A percentile compares a stretch with the other conserved stretches of the same genome.
Evolutionary conservation across 306 rosid species (phyloP).

Genomic region (Corylus heterophylla): DNA sequence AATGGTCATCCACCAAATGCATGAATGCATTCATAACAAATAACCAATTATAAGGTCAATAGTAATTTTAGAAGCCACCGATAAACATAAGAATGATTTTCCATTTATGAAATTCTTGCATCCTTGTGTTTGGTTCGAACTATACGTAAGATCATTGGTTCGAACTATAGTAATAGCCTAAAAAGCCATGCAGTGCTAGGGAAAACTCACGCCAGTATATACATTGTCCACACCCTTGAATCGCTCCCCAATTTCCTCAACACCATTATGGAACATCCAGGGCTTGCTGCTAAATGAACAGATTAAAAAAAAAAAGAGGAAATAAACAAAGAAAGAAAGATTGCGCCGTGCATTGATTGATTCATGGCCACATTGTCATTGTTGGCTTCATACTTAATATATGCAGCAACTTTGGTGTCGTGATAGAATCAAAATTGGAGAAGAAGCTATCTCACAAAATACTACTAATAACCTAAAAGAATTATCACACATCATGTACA

Average conservation of each 20-base stretch:
- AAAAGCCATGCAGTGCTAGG: no score
- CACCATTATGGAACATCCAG: background rate
- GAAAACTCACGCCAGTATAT: no score
- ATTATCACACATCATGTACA: conserved; percentile 83
- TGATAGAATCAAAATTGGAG: conserved; percentile 37
- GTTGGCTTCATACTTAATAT: conserved; percentile 23
- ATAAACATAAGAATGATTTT: no score
- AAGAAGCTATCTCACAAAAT: conserved; percentile 45
- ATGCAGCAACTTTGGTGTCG: conserved; percentile 20
- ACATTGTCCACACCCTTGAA: no score
- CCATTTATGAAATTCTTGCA: no score
- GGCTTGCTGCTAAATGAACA: background rate
- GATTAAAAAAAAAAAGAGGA: background rate
- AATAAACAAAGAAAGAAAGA: conserved; percentile 16
- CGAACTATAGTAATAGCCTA: no score
- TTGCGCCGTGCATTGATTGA: background rate
- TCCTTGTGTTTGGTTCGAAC: no score
- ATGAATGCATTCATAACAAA: no score
- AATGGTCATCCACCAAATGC: no score
- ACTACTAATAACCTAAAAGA: conserved; percentile 72
- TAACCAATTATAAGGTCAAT: no score
- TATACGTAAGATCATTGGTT: no score
- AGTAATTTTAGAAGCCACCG: no score
- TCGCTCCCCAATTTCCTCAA: background rate
- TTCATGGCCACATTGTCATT: conserved; percentile 2